A percentile compares a stretch with the other conserved stretches of the same genome.
phyloP scores from a whole-genome alignment of 2,329 filamentous ascomycete genomes.

The Alternaria ventricosa region DNA sequence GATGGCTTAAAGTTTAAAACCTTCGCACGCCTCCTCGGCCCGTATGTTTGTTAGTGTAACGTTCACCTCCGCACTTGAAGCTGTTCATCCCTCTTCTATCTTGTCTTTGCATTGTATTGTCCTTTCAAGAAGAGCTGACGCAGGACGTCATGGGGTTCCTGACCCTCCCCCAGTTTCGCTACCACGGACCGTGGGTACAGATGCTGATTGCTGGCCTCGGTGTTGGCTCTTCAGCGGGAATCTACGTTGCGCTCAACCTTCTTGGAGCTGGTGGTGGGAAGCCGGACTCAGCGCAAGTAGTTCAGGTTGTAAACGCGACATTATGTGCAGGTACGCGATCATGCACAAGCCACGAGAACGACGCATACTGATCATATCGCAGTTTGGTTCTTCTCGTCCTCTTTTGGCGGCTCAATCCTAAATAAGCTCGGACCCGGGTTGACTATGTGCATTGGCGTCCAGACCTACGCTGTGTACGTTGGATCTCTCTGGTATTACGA shows the following conservation, averaged over 20 bases:
- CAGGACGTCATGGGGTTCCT: conserved; percentile 29
- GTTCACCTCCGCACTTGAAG: neutral
- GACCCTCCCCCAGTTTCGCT: conserved; percentile 34
- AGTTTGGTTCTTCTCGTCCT: conserved; percentile 44
- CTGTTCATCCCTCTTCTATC: neutral
- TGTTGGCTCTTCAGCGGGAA: conserved; percentile 38
- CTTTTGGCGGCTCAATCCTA: conserved; percentile 40
- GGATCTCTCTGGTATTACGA: conserved; percentile 44
- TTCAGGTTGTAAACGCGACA: conserved; percentile 42
- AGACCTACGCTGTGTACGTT: conserved; percentile 40
- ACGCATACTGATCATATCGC: neutral
- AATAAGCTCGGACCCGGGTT: conserved; percentile 41
- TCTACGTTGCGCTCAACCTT: conserved; percentile 41
- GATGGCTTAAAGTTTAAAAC: neutral
- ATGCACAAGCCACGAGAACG: no score
- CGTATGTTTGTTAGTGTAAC: neutral
- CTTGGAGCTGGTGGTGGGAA: conserved; percentile 39
- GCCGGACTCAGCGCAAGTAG: conserved; percentile 39
- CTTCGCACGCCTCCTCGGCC: neutral
- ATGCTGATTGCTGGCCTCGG: conserved; percentile 38
- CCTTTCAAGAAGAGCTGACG: neutral
- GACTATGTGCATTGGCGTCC: conserved; percentile 42
- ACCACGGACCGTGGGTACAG: conserved; percentile 41
- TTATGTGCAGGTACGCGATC: conserved; percentile 28
- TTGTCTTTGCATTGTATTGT: neutral